Evolutionary conservation across 257 asterid genomes (phyloP), one percentile per base, ranked within the genome.

Genomic region (Jacaranda mimosifolia): DNA sequence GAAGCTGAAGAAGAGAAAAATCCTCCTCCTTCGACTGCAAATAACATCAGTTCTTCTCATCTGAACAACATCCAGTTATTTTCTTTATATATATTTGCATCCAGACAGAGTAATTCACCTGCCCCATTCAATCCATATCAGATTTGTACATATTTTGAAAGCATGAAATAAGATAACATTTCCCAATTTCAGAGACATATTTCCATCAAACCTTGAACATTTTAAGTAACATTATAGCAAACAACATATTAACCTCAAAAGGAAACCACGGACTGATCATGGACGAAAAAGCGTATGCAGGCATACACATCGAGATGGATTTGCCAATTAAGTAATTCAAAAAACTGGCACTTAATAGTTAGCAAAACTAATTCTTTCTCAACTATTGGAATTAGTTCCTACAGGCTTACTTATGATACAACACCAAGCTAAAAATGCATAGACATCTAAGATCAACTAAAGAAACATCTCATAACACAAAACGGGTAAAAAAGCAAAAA

Each of bases 1-100:
- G 97, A 90, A n/a, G 94, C 99, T 77, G 99, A 96, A 84, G 99
- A 88, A 76, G 98, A 96, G 93, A 96, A 96, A 86, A 96, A 93
- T 11, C 98, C 97, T 81, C 99, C 99, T 85, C 99, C 99, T 90
- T 93, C 99, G 80, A 89, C 96, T 73, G 99, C 97, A 73, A 96
- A 88, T 93, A 96, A 88, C 99, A 96, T 96, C 89, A 83, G 98
- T 79, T 83, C 93, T 85, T 89, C 89, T 90, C 98, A 96, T 96
- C 96, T 84, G 93, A 80, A 76, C 88, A 88, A 76, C 86, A 80
- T 51, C 73, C 72, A 78, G 70, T 64, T 77, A 59, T 70, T 78
- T 80, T 76, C 66, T 72, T 42, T 42, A 73, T 65, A 80, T 68
- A 78, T 26, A 60, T 26, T 55, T 19, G 9, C 62, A 55, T n/a